Evolutionary conservation across 1,284 basidiomycete species (phyloP).

Genomic region (Ceratobasidium sp.): DNA sequence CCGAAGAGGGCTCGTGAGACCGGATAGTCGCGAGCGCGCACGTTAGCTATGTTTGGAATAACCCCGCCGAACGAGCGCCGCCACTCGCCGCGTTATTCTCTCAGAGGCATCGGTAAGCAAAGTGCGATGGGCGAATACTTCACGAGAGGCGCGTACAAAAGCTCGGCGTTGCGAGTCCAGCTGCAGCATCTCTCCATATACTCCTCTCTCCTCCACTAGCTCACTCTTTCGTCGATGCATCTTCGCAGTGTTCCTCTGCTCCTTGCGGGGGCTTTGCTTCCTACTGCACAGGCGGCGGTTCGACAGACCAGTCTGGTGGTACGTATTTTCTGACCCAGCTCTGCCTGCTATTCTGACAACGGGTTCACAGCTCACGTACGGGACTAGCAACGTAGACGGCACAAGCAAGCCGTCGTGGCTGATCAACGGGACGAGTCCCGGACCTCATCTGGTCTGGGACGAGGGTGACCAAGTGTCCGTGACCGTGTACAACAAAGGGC

Average conservation of each 20-base stretch:
- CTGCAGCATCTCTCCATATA: slow-evolving; percentile 19
- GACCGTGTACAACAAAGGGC: slow-evolving; percentile 28
- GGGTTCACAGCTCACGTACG: slow-evolving; percentile 9
- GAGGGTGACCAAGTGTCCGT: slow-evolving; percentile 45
- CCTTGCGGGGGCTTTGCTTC: slow-evolving; percentile 33
- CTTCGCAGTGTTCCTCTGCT: slow-evolving; percentile 34
- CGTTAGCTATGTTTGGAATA: slow-evolving; percentile 12
- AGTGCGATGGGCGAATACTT: slow-evolving; percentile 25
- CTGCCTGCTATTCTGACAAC: too few relatives aligned
- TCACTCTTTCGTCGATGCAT: slow-evolving; percentile 28
- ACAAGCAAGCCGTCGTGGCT: slow-evolving; percentile 31
- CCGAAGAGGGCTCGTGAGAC: slow-evolving; percentile 17
- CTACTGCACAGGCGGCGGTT: slow-evolving; percentile 11
- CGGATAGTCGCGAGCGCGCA: slow-evolving; percentile 8
- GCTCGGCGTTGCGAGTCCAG: background rate
- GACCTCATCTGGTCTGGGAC: slow-evolving; percentile 38
- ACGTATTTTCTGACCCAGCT: too few relatives aligned
- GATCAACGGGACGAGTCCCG: slow-evolving; percentile 41
- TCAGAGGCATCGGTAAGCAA: background rate
- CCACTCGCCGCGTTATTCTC: slow-evolving; percentile 33
- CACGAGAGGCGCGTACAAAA: slow-evolving; percentile 19
- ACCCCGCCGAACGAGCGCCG: slow-evolving; percentile 20
- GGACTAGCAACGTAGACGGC: slow-evolving; percentile 27
- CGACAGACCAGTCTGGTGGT: slow-evolving; percentile 7
- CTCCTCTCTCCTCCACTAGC: background rate